Base-by-base conservation (phyloP, 1,284 basidiomycete genomes). In the Ganoderma meredithae region DNA sequence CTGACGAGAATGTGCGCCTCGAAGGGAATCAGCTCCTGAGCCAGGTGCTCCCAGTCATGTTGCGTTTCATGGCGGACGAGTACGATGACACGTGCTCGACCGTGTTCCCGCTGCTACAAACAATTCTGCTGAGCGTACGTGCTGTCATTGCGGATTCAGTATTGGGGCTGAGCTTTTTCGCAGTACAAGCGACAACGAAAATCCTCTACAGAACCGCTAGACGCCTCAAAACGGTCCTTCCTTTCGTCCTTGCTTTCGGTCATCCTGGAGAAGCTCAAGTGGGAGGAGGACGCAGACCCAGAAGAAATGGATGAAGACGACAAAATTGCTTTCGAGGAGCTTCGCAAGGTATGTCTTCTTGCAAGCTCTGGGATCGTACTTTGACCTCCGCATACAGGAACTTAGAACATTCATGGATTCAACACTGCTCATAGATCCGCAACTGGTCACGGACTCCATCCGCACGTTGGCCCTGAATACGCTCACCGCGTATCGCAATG, bases 261-360 rank as follows among this genome's bases (percentile, higher is more conserved):
- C 44, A 88, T 95, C 44, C 82, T 99, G 41, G 85, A 88, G 65
- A 99, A 99, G 82, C 87, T 95, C 79, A 97, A 96, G 77, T 99
- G 98, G 98, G 93, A 95, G 63, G 86, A 90, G 71, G 90, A 92
- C 0, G 88, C 88, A 4, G 93, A 96, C 75, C 91, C 92, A 8
- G 89, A 91, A 44, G 95, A 96, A 72, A 86, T 90, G 58, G 96
- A 97, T 64, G 95, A 96, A 66, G 97, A 99, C 67, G 97, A 97
- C 69, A 87, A 90, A 69, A 88, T 87, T 27, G 91, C 90, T 59
- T 99, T 99, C 75, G 91, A 95, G 68, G 89, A 90, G 67, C 86
- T 98, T 80, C 90, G 98, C 74, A 95, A 93, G 83, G 95, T 93
- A 76, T 76, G 17, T 68, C 55, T 15, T 17, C 31, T 15, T 22